Evolutionary conservation across 2,329 filamentous ascomycete species (phyloP).

Genomic region (Penicillium sp.): DNA sequence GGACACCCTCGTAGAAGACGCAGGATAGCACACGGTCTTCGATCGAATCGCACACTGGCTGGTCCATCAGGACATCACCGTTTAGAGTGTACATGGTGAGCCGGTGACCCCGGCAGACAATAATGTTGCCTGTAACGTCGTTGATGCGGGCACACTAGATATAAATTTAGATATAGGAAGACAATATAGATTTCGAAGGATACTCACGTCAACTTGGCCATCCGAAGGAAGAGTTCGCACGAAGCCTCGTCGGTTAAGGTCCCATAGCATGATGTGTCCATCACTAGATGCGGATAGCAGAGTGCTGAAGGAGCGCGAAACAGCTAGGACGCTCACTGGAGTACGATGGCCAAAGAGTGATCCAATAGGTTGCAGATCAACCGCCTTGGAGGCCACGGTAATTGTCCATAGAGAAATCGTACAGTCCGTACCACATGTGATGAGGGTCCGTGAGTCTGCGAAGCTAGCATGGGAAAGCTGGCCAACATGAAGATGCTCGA

Average conservation of each 20-base stretch:
- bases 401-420: constrained; percentile 85
- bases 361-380: constrained; percentile 78
- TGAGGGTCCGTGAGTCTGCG: constrained; percentile 84
- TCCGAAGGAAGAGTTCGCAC: constrained; percentile 71
- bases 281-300: constrained; percentile 82
- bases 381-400: constrained; percentile 65
- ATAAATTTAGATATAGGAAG: not conserved
- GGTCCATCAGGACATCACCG: constrained; percentile 78
- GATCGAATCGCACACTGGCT: constrained; percentile 72
- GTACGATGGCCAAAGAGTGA: constrained; percentile 90
- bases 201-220: constrained; percentile 53
- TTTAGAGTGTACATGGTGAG: constrained; percentile 86
- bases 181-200: not conserved
- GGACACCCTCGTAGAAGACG: constrained; percentile 89
- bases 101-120: constrained; percentile 77
- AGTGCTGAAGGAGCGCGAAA: constrained; percentile 85
- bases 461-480: constrained; percentile 84
- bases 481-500: constrained; percentile 91
- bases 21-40: constrained; percentile 82
- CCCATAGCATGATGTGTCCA: constrained; percentile 87
- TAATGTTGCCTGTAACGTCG: constrained; percentile 86
- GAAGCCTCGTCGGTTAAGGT: constrained; percentile 87
- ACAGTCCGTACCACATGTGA: constrained; percentile 91
- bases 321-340: constrained; percentile 78
- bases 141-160: constrained; percentile 83